Evolutionary conservation across 345 rosid genomes (phyloP).

Genomic region (Raphanus sativus): DNA sequence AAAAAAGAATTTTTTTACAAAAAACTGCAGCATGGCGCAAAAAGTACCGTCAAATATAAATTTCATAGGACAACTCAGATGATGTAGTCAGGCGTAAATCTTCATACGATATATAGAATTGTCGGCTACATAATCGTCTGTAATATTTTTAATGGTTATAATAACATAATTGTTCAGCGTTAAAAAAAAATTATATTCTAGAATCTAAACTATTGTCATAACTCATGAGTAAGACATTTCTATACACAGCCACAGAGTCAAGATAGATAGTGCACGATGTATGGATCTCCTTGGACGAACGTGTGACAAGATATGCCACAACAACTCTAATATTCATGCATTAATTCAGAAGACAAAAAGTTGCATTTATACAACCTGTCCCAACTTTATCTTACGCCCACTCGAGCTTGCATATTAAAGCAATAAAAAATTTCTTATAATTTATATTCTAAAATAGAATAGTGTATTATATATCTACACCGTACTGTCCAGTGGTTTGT

Average conservation of each 20-base stretch:
- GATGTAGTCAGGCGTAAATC: too few species aligned
- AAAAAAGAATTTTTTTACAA: too few species aligned
- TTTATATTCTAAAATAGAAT: neutral
- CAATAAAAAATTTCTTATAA: neutral
- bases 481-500: neutral
- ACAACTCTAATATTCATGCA: constrained; percentile 26
- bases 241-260: neutral
- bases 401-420: constrained; percentile 3
- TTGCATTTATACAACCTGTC: constrained; percentile 33
- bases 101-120: too few species aligned
- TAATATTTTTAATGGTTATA: too few species aligned
- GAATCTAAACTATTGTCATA: neutral
- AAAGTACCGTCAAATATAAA: too few species aligned
- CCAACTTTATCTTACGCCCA: constrained; percentile 8
- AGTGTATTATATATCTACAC: neutral
- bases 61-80: too few species aligned
- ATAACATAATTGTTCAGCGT: too few species aligned
- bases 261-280: constrained; percentile 21
- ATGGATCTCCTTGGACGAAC: constrained; percentile 33
- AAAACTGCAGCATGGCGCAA: too few species aligned
- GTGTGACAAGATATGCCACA: constrained; percentile 37
- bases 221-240: constrained; percentile 18
- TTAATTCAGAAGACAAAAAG: constrained; percentile 13
- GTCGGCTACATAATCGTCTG: too few species aligned
- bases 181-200: too few species aligned